Percentiles rank a stretch among this genome's conserved stretches.
Evolutionary conservation across 306 rosid species (phyloP).

Genomic region (Medicago arabica): DNA sequence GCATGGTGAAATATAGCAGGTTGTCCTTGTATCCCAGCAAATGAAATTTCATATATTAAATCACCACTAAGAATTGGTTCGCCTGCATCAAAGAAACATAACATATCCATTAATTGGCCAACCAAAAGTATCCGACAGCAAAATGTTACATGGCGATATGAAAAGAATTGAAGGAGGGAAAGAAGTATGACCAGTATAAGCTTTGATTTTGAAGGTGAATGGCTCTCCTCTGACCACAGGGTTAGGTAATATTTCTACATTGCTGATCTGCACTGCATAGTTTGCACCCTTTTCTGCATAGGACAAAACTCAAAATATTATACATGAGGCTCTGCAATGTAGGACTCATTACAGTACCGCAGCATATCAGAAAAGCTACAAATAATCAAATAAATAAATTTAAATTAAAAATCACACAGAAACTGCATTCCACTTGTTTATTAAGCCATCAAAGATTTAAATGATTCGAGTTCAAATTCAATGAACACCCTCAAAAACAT

Average conservation of each 20-base stretch:
- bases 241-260: constrained; percentile 62
- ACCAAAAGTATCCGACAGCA: not conserved
- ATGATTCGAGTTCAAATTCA: not conserved
- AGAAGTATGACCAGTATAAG: constrained; percentile 58
- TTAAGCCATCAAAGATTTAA: not conserved
- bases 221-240: constrained; percentile 77
- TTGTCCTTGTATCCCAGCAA: constrained; percentile 47
- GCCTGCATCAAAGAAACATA: constrained; percentile 49
- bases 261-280: constrained; percentile 73
- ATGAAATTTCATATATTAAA: constrained; percentile 69
- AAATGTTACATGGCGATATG: not conserved
- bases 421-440: not conserved
- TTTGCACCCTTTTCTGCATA: constrained; percentile 36
- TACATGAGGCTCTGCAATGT: not conserved
- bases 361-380: not conserved
- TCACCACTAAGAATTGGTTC: constrained; percentile 64
- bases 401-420: not conserved
- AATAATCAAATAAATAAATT: not conserved
- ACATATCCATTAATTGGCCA: constrained; percentile 5
- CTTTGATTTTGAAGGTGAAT: constrained; percentile 76
- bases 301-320: constrained; percentile 22
- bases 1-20: constrained; percentile 46
- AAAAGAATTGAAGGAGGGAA: not conserved
- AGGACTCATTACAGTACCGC: too few species aligned
- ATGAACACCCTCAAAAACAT: too few species aligned